Evolutionary conservation across 768 basidiomycete genomes (phyloP), one percentile per base, ranked within the genome.

Genomic region (Pisolithus sp.): DNA sequence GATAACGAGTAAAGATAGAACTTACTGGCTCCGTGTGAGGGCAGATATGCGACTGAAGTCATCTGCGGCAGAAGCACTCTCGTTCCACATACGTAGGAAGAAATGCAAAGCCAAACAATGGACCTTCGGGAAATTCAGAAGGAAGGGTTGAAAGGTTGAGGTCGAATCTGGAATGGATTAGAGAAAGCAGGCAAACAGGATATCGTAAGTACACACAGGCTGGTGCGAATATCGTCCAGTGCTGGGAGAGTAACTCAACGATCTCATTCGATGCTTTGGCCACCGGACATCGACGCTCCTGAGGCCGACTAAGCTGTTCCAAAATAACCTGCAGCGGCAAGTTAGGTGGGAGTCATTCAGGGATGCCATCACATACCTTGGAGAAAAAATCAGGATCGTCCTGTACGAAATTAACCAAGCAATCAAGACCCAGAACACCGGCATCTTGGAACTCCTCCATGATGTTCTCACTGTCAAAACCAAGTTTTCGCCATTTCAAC

Each of bases 61-160:
- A 18, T 75, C 82, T 12, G 67, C 61, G 4, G 85, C 82, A 1
- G 93, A 87, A 12, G 85, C 84, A 60, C 87, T 89, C 64, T 95
- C 93, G 58, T 77, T 80, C 91, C 90, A 95, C 82, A 95, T 92
- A 31, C 89, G 80, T n/a, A 91, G 71, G 69, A 94, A 94, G 73
- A 94, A 93, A 43, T 80, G 80, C 4, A 85, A 82, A 5, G 87
- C 86, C n/a, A 93, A 71, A 9, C 77, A 73, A 66, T 96, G 93
- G 5, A 92, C 84, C 56, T 78, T 83, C 62, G 79, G 77, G 62
- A 93, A 89, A 58, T 89, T 88, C 56, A 94, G 76, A 70, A 94
- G 88, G 71, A 92, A 91, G 0, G 91, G 91, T 55, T 89, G 84
- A 65, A 89, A 92, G 2, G 82, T 79, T 3, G 87, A 82, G 2